Percentiles rank a stretch among this genome's conserved stretches.
Evolutionary conservation across 2,329 filamentous ascomycete species (phyloP).

Genomic region (Fonsecaea pedrosoi): DNA sequence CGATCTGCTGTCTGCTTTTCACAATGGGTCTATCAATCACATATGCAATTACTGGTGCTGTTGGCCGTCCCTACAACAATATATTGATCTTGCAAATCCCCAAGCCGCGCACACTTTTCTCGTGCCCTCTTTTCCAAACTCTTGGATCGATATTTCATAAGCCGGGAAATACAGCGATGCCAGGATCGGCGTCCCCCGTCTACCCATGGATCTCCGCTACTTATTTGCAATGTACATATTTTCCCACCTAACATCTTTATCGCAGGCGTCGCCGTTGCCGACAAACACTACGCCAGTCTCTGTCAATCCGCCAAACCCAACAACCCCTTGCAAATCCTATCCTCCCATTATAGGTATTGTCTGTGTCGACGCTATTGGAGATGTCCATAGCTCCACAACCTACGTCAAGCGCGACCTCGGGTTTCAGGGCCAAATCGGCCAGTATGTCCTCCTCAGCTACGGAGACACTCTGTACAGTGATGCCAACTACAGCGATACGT

Average conservation of each 20-base stretch:
- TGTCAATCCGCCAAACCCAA: neutral
- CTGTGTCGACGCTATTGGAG: constrained; percentile 36
- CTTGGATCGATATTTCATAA: neutral
- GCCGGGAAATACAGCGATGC: constrained; percentile 5
- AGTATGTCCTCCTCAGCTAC: constrained; percentile 38
- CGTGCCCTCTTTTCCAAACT: neutral
- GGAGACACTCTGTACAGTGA: constrained; percentile 41
- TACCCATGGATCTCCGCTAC: constrained; percentile 22
- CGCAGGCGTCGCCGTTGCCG: constrained; percentile 24
- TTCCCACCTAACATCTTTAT: constrained; percentile 21
- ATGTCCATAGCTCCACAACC: constrained; percentile 39
- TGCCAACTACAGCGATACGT: constrained; percentile 36
- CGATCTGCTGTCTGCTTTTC: constrained; percentile 4
- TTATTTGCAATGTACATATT: constrained; percentile 17
- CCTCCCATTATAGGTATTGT: constrained; percentile 27
- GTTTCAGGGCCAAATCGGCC: constrained; percentile 39
- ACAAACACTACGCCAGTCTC: neutral
- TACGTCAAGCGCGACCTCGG: constrained; percentile 41
- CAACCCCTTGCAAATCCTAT: constrained; percentile 19
- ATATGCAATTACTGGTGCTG: neutral
- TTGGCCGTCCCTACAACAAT: neutral
- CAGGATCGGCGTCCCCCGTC: neutral
- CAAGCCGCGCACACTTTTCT: neutral
- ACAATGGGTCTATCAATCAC: neutral
- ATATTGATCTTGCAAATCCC: constrained; percentile 3